Base-by-base conservation (phyloP, 2,329 filamentous ascomycete species). In the Fusarium sp. region DNA sequence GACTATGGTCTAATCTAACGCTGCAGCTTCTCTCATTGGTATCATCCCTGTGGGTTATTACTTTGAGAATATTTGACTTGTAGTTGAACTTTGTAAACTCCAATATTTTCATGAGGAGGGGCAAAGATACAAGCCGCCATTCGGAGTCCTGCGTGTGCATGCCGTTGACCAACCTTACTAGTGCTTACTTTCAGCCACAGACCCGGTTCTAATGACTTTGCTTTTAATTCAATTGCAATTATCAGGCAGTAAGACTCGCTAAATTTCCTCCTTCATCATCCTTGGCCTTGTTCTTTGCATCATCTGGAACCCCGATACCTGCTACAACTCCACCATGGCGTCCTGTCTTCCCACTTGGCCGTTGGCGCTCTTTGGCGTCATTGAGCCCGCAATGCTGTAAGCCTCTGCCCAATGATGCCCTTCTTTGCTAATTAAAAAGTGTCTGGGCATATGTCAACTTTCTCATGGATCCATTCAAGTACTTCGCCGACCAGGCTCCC, bases 401-500 rank as follows among this genome's bases (percentile, higher is more conserved):
- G 60, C 35, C 6, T 27, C 14, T 41, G 3, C 13, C 14, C 6
- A 10, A 2, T 0, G 5, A 34, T 48, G 7, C 2, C 2, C 10
- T 41, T 5, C 56, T 10, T 25, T 39, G 2, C 58, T 48, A 8
- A 61, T 23, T 23, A 4, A 25, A 45, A n/a, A 67, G 50, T 6
- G n/a, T 64, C 39, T 67, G 65, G 48, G 65, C 65, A 5, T 67
- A 67, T 18, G 20, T 58, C 16, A 50, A 9, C 30, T 67, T 67
- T 32, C 9, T 67, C 18, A 30, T 4, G 18, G 48, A 64, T 23
- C 59, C 65, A 7, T 64, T 67, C 8, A n/a, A 58, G 3, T 67
- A 63, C 30, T 67, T 50, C 20, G 59, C 65, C 16, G 50, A 37
- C 27, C 65, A 67, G 11, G n/a, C 58, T 1, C 58, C 58, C 20